phyloP scores from a whole-genome alignment of 2,329 filamentous ascomycete species.

The Tolypocladium endophyticum region DNA sequence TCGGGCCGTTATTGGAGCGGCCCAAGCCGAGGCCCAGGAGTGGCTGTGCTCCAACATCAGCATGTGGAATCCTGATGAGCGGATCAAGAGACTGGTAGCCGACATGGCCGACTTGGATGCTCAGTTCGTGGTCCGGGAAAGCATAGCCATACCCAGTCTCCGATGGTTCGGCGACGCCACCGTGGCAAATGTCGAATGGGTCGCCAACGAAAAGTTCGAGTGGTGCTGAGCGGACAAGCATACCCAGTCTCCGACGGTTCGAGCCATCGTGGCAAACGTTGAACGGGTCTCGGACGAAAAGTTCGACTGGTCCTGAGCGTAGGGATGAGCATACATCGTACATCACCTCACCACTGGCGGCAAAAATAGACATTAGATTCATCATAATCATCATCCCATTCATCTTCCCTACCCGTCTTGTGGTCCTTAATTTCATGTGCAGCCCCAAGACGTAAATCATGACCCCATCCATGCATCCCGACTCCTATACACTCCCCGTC shows the following conservation, averaged over 20 bases:
- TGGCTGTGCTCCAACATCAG: constrained; percentile 65
- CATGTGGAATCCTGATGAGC: constrained; percentile 70
- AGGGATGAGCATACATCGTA: background rate
- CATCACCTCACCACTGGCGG: background rate
- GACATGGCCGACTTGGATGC: constrained; percentile 35
- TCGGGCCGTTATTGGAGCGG: constrained; percentile 52
- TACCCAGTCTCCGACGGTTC: constrained; percentile 59
- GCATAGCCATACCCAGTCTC: constrained; percentile 59
- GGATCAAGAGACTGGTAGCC: constrained; percentile 36
- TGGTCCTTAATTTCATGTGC: background rate
- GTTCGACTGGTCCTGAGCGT: constrained; percentile 59
- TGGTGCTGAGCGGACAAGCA: constrained; percentile 49
- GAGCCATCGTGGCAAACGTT: constrained; percentile 42
- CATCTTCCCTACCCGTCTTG: background rate
- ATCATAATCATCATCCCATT: constrained; percentile 1
- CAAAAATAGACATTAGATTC: background rate
- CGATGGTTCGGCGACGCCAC: constrained; percentile 55
- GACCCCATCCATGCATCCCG: background rate
- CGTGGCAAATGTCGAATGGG: constrained; percentile 52
- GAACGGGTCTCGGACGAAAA: constrained; percentile 72
- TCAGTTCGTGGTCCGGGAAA: constrained; percentile 44
- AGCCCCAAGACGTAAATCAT: constrained; percentile 3
- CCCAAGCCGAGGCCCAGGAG: constrained; percentile 57
- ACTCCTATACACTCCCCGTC: constrained; percentile 1
- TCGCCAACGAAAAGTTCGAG: constrained; percentile 66